Evolutionary conservation across 1,139 yeast genomes (phyloP).

Genomic region (Hyphopichia wangnamkhiaoensis): DNA sequence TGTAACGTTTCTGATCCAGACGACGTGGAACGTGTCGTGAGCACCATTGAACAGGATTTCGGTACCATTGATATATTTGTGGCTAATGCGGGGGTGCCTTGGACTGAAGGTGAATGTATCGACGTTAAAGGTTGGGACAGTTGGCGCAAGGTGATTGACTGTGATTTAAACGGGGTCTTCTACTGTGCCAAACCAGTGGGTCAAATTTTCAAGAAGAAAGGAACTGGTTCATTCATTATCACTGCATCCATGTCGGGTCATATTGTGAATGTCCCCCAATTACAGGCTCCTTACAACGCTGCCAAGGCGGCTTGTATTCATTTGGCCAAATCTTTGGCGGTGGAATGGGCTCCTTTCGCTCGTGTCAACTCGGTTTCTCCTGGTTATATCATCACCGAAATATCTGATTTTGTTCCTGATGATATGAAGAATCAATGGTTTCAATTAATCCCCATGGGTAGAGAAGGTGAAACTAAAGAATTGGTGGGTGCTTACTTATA

Average conservation of each 20-base stretch:
- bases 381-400: slow-evolving; percentile 73
- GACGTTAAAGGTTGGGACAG: slow-evolving; percentile 52
- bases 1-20: slow-evolving; percentile 64
- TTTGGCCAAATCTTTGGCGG: slow-evolving; percentile 73
- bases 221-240: slow-evolving; percentile 69
- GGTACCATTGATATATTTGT: slow-evolving; percentile 80
- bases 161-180: slow-evolving; percentile 76
- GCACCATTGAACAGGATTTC: slow-evolving; percentile 66
- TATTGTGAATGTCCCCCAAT: slow-evolving; percentile 81
- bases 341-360: slow-evolving; percentile 81
- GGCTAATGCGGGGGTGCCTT: slow-evolving; percentile 90
- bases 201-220: slow-evolving; percentile 65
- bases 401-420: slow-evolving; percentile 54
- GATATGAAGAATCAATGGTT: slow-evolving; percentile 60
- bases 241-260: slow-evolving; percentile 87
- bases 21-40: slow-evolving; percentile 57
- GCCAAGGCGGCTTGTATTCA: slow-evolving; percentile 86
- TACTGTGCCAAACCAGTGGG: slow-evolving; percentile 75
- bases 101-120: slow-evolving; percentile 73
- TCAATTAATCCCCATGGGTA: slow-evolving; percentile 67
- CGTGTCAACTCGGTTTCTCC: slow-evolving; percentile 82
- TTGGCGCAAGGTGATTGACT: slow-evolving; percentile 70
- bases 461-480: slow-evolving; percentile 80
- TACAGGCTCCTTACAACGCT: slow-evolving; percentile 83
- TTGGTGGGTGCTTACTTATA: slow-evolving; percentile 82